Base-by-base conservation (phyloP, 495 filamentous ascomycete genomes). In the Penicillium antarcticum region DNA sequence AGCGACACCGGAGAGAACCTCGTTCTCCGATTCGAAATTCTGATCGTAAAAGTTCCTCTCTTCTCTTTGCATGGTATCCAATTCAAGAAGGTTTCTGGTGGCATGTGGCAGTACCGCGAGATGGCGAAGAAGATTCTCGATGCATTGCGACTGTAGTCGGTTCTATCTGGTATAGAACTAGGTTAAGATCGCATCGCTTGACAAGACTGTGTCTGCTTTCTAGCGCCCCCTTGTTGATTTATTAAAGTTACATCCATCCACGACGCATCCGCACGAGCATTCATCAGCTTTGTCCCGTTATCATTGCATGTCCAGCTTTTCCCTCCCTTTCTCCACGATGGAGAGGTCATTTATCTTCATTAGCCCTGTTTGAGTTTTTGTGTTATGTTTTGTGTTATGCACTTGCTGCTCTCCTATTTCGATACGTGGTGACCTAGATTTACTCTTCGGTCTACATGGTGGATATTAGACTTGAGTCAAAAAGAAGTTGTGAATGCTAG, bases 91-190 rank as follows among this genome's bases (percentile, higher is more conserved):
- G 85, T 97, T 39, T 83, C 89, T 24, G 95, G 94, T 5, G 89
- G 92, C 34, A 96, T 94, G 53, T 97, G 92, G 92, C 91, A 96
- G 70, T 99, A 97, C 65, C 95, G 96, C 73, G 88, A 90, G 54
- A 91, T 97, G 89, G 94, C 94, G 37, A 90, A 95, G 68, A 89
- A 88, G 63, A 97, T 99, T 65, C 74, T 99, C 56, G 81, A 87
- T 61, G 91, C 92, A 59, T 67, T 99, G 63, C 82, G 88, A 65
- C 79, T 98, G 52, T 97, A 50, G 64, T 11, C 38, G 23, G 24
- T 57, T 23, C 26, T 13, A 43, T 39, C 37, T 24, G 31, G 34
- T 4, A 26, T 17, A 45, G 40, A 35, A n/a, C 29, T 45, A 46
- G 8, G 18, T 17, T 12, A 35, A 39, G 31, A 55, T 37, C 38